Evolutionary conservation across 805 yeast genomes (phyloP), one percentile per base, ranked within the genome.

Genomic region (Starmerella stigmatis): DNA sequence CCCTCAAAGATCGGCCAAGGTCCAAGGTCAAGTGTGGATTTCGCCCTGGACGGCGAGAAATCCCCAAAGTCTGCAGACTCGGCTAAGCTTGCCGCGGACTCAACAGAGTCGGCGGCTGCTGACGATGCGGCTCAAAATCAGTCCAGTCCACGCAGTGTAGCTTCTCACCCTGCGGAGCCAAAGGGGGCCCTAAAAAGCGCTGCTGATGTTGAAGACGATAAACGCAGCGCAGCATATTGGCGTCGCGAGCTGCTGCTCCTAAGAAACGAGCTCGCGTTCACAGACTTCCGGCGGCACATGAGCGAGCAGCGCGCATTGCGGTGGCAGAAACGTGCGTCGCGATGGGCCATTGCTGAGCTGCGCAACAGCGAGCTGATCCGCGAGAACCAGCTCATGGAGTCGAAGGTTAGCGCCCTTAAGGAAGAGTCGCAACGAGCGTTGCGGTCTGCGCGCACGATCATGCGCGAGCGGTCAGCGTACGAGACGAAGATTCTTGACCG

Each of bases 231-330:
- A 3, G 51, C 52, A 5, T 42, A 52, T 41, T 52, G 47, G 49
- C 50, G 74, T 44, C 64, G 84, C 45, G 84, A 80, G 54, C 61
- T 78, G 13, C 58, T 79, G 44, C 64, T 79, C 29, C 54, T 69
- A 47, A 70, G 70, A 42, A 80, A 79, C 57, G 86, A 79, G 56
- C 63, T 76, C 30, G 80, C 77, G 40, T 79, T 80, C 53, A 65
- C 75, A 3, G 67, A 70, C 40, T 78, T 74, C 58, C 56, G 76
- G 53, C 73, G 72, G 40, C 66, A 71, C 41, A 64, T 74, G 47
- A 67, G 65, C 44, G 70, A 71, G 51, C 64, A 60, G 26, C 58
- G 66, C 6, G 56, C 62, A n/a, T 55, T 60, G 16, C 55, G 60
- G 21, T 54, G 68, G 43, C 63, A 60, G 32, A 60, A 63, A 38